phyloP scores from a whole-genome alignment of 345 rosid genomes.

The Rhodomyrtus tomentosa region DNA sequence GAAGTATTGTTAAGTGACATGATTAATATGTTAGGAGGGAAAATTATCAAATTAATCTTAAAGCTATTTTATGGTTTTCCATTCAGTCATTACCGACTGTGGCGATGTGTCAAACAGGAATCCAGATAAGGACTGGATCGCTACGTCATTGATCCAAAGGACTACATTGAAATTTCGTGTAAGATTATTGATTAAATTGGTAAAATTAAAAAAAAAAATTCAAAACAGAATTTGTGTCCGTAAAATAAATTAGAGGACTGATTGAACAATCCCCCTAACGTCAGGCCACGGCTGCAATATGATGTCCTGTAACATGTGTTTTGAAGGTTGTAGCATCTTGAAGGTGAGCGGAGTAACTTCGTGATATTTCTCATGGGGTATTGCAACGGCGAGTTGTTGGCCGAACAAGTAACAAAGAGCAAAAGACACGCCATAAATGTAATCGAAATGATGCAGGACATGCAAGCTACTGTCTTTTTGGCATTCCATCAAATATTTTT shows the following conservation, averaged over 20 bases:
- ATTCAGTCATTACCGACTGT: neutral
- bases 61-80: neutral
- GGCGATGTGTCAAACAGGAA: too few relatives aligned
- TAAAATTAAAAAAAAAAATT: neutral
- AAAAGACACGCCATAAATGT: neutral
- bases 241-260: neutral
- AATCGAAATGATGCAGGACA: neutral
- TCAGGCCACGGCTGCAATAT: neutral
- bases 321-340: too few relatives aligned
- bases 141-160: neutral
- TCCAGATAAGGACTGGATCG: too few relatives aligned
- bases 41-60: fast-evolving
- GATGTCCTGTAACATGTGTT: neutral
- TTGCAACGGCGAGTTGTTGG: neutral
- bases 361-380: neutral
- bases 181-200: neutral
- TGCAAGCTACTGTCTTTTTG: neutral
- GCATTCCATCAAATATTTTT: neutral
- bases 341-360: too few relatives aligned
- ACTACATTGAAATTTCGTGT: neutral
- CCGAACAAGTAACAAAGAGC: neutral
- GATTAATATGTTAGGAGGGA: neutral
- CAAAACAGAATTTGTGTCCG: neutral
- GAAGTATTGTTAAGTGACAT: neutral
- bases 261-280: neutral